These are phyloP conservation scores for Sphagnum contortum DNA, from an alignment of 225 moss, liverwort and hornwort genomes.

Conservation along the genomic window DNA sequence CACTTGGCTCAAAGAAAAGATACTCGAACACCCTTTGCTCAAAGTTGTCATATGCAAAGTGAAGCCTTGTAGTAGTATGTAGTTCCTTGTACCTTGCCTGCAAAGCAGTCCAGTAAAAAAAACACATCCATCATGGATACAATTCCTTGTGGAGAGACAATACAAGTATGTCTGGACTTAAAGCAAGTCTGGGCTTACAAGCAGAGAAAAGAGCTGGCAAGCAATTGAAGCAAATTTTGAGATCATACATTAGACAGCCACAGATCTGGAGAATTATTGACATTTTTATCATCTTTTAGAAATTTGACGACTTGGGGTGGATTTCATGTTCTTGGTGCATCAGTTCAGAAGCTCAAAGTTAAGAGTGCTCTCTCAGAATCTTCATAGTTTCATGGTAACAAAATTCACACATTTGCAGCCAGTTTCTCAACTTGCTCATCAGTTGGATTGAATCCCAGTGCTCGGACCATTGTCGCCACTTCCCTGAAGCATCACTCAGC, in stretches of 20 bases:
- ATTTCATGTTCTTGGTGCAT: background rate
- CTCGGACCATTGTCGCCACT: constrained; percentile 17
- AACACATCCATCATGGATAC: no score
- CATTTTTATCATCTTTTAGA: background rate
- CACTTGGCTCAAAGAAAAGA: constrained; percentile 17
- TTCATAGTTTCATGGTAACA: background rate
- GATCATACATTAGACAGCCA: background rate
- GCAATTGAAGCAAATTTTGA: no score
- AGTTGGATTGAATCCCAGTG: constrained; percentile 29
- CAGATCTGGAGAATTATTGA: background rate
- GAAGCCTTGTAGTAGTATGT: constrained; percentile 14
- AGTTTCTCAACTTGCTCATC: constrained; percentile 27
- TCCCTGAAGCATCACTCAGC: constrained; percentile 12
- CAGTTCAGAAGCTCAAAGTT: no score
- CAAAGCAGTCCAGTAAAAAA: no score
- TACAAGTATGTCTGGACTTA: no score
- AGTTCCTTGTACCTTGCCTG: constrained; percentile 34
- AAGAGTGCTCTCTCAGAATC: background rate
- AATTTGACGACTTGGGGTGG: background rate
- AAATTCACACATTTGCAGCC: constrained; percentile 11
- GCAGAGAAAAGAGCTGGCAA: no score
- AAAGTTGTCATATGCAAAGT: constrained; percentile 27
- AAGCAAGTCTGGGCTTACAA: no score
- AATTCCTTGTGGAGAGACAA: no score
- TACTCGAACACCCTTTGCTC: constrained; percentile 31